Evolutionary conservation across 495 filamentous ascomycete genomes (phyloP).

Genomic region (Trichoderma orchidacearum): DNA sequence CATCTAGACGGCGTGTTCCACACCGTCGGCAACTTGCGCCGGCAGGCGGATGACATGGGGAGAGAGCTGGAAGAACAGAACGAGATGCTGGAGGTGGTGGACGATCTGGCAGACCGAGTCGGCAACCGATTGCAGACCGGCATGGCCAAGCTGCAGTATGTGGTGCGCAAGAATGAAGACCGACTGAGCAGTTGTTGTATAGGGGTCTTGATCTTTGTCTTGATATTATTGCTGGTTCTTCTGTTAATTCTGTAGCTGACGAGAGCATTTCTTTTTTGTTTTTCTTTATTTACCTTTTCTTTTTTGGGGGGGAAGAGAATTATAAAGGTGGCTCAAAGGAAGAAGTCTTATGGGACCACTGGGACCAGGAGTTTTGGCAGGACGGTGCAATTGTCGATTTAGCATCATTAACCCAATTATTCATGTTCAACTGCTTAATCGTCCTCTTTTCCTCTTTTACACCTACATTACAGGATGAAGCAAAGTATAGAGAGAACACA

Average conservation of each 20-base stretch:
- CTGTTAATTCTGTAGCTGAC: slow-evolving; percentile 35
- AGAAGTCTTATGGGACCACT: not conserved
- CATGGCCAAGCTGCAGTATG: slow-evolving; percentile 67
- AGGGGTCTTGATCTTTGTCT: slow-evolving; percentile 65
- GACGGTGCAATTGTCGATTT: not conserved
- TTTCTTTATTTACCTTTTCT: not conserved
- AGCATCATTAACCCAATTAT: not conserved
- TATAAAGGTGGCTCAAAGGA: not conserved
- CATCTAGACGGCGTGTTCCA: slow-evolving; percentile 82
- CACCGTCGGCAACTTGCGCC: slow-evolving; percentile 77
- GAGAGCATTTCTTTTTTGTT: not conserved
- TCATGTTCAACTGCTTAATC: not conserved
- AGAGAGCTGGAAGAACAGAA: slow-evolving; percentile 88
- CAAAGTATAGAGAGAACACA: not conserved
- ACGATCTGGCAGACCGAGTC: slow-evolving; percentile 71
- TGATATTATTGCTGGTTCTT: slow-evolving; percentile 73
- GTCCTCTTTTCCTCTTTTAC: not conserved
- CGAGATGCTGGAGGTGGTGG: slow-evolving; percentile 66
- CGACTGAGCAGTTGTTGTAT: slow-evolving; percentile 85
- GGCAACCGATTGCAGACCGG: slow-evolving; percentile 75
- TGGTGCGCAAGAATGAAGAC: slow-evolving; percentile 90
- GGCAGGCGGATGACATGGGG: slow-evolving; percentile 91
- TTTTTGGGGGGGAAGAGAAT: not conserved
- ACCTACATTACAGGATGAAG: not conserved
- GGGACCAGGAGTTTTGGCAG: not conserved